Evolutionary conservation across 306 rosid genomes (phyloP).

Genomic region (Prunus davidiana): DNA sequence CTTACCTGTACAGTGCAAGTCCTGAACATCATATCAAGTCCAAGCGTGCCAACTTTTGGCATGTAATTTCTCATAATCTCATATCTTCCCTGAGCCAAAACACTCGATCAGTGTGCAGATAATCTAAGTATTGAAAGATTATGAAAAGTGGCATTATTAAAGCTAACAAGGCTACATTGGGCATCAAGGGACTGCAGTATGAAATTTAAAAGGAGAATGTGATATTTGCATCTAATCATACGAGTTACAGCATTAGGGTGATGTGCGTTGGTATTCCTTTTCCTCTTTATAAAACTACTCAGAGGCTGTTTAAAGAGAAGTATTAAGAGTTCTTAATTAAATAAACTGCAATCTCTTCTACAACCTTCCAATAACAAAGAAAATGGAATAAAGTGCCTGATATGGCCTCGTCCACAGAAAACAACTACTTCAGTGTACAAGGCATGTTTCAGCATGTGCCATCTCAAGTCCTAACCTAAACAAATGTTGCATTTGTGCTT

Average conservation of each 20-base stretch:
- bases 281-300: neutral
- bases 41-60: conserved; percentile 97
- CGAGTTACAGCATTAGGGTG: neutral
- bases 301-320: neutral
- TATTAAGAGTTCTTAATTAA: neutral
- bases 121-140: conserved; percentile 10
- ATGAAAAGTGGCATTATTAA: neutral
- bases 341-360: neutral
- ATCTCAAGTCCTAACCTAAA: neutral
- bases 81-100: conserved; percentile 79
- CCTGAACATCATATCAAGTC: conserved; percentile 98
- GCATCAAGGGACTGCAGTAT: neutral
- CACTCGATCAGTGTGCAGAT: conserved; percentile 31
- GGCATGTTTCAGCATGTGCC: conserved; percentile 3
- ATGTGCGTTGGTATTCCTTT: neutral
- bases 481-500: neutral
- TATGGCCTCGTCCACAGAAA: neutral
- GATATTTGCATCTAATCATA: neutral
- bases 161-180: neutral
- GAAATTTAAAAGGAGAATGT: neutral
- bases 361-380: neutral
- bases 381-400: neutral
- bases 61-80: conserved; percentile 90
- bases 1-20: conserved; percentile 98
- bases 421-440: neutral